phyloP scores from a whole-genome alignment of 140 eudicot species.

The Cichorium intybus region DNA sequence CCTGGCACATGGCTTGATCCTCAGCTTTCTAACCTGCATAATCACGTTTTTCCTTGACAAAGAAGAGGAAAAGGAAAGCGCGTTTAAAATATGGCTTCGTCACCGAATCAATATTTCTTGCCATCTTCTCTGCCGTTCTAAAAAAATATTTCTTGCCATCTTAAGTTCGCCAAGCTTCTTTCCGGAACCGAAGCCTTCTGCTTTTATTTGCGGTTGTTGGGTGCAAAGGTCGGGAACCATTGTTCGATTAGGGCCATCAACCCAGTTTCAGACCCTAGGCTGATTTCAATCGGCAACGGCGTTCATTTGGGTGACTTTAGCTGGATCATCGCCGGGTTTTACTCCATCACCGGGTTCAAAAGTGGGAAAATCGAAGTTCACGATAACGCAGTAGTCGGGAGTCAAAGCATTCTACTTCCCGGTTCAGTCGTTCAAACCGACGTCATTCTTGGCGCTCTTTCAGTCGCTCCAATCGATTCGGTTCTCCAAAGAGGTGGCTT shows the following conservation, averaged over 20 bases:
- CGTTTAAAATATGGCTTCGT: constrained; percentile 50
- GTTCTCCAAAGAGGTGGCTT: constrained; percentile 75
- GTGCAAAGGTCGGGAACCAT: constrained; percentile 69
- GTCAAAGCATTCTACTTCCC: constrained; percentile 76
- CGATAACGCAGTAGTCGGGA: constrained; percentile 67
- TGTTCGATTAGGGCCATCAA: constrained; percentile 85
- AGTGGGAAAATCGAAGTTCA: constrained; percentile 54
- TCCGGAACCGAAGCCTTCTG: constrained; percentile 89
- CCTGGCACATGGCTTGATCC: constrained; percentile 68
- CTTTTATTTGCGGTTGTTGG: constrained; percentile 59
- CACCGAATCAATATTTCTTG: constrained; percentile 59
- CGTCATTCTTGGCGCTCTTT: constrained; percentile 86
- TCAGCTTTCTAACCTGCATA: constrained; percentile 43
- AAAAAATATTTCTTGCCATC: no score
- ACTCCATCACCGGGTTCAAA: constrained; percentile 41
- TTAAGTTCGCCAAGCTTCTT: constrained; percentile 69
- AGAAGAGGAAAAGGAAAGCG: constrained; percentile 27
- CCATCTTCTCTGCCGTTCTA: no score
- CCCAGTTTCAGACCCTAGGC: constrained; percentile 61
- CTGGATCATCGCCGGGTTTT: constrained; percentile 57
- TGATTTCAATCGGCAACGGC: constrained; percentile 60
- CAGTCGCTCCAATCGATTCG: constrained; percentile 64
- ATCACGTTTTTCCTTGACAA: constrained; percentile 35
- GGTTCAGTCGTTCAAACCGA: constrained; percentile 56
- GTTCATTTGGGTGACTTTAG: constrained; percentile 87